A percentile compares a stretch with the other conserved stretches of the same genome.
Conservation (phyloP, 805 yeast species). For the Yarrowia sp. region DNA sequence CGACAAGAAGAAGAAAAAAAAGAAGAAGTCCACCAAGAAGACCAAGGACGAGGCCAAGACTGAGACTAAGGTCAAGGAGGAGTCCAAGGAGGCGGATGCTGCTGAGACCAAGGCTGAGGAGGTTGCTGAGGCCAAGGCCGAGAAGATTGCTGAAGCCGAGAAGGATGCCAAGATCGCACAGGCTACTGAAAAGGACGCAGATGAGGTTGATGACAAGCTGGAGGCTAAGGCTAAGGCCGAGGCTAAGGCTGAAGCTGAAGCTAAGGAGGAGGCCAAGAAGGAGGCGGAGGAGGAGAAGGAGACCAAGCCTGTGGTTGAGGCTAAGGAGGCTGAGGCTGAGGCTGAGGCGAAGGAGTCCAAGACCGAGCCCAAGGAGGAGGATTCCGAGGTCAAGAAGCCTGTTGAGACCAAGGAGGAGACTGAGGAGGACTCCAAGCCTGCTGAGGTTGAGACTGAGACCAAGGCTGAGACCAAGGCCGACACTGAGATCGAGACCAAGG, state of each 20-base stretch:
- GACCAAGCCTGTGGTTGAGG: not conserved
- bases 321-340: not conserved
- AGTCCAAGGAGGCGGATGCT: not conserved
- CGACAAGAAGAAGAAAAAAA: constrained; percentile 44
- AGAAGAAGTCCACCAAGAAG: constrained; percentile 30
- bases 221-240: not conserved
- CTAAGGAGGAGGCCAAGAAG: not conserved
- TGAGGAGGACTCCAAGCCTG: constrained; percentile 26
- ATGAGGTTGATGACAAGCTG: constrained; percentile 11
- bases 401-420: constrained; percentile 25
- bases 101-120: not conserved
- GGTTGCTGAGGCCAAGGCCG: not conserved
- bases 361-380: not conserved
- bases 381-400: not conserved
- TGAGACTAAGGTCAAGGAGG: not conserved
- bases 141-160: not conserved
- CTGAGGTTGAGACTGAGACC: constrained; percentile 30
- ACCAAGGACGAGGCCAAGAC: not conserved
- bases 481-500: constrained; percentile 26
- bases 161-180: not conserved
- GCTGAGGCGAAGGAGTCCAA: not conserved
- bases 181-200: constrained; percentile 6
- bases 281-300: not conserved
- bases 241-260: not conserved
- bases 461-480: constrained; percentile 2